Base-by-base conservation (phyloP, 2,329 filamentous ascomycete genomes). In the Ceratocystis alfenasii region DNA sequence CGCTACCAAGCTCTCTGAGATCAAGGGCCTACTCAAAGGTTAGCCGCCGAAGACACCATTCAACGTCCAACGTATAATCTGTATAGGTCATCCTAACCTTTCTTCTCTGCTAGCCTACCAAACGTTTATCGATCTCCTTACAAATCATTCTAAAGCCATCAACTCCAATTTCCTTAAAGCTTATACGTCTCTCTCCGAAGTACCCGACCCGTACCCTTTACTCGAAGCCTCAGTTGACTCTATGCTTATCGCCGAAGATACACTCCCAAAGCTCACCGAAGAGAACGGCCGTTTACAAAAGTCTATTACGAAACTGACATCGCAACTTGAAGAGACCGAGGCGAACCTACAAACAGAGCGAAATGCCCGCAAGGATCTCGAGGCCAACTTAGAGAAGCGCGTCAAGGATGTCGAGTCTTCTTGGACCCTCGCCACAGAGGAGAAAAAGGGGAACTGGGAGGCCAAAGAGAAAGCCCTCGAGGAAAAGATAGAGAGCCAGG, bases 211-310 rank as follows among this genome's bases (percentile, higher is more conserved):
- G 50, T 99, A 97, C 71, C 94, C 94, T 6, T 80, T 99, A 30
- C 87, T 99, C 53, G 95, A 99, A 78, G 93, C 94, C 30, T 96
- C 93, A 0, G 89, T 99, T 70, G 94, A 99, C 74, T 91, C 93
- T 0, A 69, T 72, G 45, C 87, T 97, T 5, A 81, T 94, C 15
- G 90, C 92, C 25, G 92, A 96, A 75, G 93, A 99, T 71, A 95
- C 90, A 1, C 79, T 97, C 4, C 94, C 94, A 0, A 94, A 89
- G 72, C 81, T 99, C 66, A 89, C 85, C n/a, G 81, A 87, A 60
- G 95, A 99, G 75, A 96, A 96, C 72, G 81, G 89, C 70, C 87
- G 90, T 68, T 78, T 99, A n/a, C 90, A 95, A 72, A 83, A 86
- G 68, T 90, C 83, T 25, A 86, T 96, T 50, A 79, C 83, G 25